These are phyloP conservation scores for Pseudogymnoascus sp. DNA, from an alignment of 2,329 filamentous ascomycete species.

Conservation along the genomic window DNA sequence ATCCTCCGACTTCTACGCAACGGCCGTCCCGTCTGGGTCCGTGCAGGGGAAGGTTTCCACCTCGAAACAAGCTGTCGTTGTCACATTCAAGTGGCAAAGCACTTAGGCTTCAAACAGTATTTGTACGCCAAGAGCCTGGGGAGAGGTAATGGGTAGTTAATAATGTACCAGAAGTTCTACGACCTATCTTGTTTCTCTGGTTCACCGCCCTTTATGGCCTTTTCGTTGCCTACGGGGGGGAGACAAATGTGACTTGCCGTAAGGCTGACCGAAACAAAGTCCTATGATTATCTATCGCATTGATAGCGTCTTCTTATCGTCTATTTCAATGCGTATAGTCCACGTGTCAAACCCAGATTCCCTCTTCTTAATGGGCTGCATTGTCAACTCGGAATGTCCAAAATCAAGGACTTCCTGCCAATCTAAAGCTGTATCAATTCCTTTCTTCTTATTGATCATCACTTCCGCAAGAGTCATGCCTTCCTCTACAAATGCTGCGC, in stretches of 20 bases:
- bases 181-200: neutral
- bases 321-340: no score
- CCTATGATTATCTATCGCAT: neutral
- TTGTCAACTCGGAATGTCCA: neutral
- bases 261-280: neutral
- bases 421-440: no score
- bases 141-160: neutral
- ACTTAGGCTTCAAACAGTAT: neutral
- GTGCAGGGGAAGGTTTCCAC: slow-evolving; percentile 28
- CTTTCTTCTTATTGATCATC: no score
- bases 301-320: no score
- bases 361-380: neutral
- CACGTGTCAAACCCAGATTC: neutral
- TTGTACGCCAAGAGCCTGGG: neutral
- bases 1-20: slow-evolving; percentile 27
- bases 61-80: slow-evolving; percentile 20
- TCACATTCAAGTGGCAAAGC: slow-evolving; percentile 28
- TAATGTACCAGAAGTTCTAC: neutral
- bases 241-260: neutral
- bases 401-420: no score
- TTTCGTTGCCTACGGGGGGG: neutral
- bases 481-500: no score
- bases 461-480: no score
- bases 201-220: neutral
- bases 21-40: slow-evolving; percentile 25